Evolutionary conservation across 129 eudicot species (phyloP).

Genomic region (Lactuca saligna): DNA sequence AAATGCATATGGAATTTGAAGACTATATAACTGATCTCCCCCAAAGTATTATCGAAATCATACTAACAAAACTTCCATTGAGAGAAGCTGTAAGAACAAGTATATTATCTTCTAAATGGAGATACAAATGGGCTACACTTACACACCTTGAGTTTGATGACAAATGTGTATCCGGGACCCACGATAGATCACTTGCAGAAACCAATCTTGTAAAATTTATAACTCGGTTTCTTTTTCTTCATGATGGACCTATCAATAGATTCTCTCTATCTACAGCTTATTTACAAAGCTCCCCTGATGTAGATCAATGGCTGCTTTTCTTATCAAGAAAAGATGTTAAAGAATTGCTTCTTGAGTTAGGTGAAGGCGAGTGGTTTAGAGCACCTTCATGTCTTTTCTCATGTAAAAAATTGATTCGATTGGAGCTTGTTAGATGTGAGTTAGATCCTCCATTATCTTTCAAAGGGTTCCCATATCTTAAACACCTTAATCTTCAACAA

Average conservation of each 20-base stretch:
- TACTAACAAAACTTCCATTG: conserved; percentile 70
- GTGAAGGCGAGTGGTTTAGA: conserved; percentile 90
- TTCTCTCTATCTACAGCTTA: conserved; percentile 55
- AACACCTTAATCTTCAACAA: conserved; percentile 78
- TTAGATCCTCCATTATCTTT: conserved; percentile 73
- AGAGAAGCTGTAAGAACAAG: conserved; percentile 86
- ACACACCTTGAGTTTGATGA: conserved; percentile 73
- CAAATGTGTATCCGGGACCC: conserved; percentile 42
- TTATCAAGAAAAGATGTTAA: conserved; percentile 73
- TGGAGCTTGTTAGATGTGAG: conserved; percentile 93
- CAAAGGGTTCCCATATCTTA: conserved; percentile 64
- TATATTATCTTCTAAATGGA: conserved; percentile 72
- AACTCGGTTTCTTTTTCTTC: conserved; percentile 70
- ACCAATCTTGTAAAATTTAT: conserved; percentile 54
- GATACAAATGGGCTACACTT: conserved; percentile 77
- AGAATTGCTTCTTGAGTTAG: conserved; percentile 74
- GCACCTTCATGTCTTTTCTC: conserved; percentile 74
- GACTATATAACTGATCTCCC: conserved; percentile 91
- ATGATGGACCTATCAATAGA: conserved; percentile 86
- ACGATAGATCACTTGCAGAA: conserved; percentile 53
- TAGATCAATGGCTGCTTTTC: conserved; percentile 93
- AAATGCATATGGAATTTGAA: conserved; percentile 44
- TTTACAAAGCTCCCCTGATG: conserved; percentile 73
- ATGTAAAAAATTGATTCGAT: conserved; percentile 52
- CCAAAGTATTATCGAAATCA: conserved; percentile 74